A percentile compares a stretch with the other conserved stretches of the same genome.
Evolutionary conservation across 108 stramenopile genomes (phyloP).

Genomic region (Epithemia pelagica): DNA sequence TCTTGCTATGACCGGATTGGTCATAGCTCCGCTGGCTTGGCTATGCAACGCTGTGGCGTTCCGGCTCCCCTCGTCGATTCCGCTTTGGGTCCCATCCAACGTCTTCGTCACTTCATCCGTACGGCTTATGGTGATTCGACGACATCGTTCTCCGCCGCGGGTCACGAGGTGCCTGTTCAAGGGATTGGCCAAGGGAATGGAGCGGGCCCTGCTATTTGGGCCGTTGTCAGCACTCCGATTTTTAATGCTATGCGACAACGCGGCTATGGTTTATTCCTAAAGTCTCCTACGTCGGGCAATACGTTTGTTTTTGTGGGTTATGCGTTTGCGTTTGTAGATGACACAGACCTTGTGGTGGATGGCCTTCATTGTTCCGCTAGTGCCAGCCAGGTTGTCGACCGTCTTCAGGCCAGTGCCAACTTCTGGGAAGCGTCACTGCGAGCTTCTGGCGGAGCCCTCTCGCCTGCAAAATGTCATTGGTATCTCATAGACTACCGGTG

Average conservation of each 20-base stretch:
- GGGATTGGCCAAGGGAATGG: constrained; percentile 34
- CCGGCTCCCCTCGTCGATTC: not conserved
- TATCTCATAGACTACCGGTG: constrained; percentile 11
- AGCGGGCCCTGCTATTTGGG: constrained; percentile 30
- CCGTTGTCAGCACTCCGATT: constrained; percentile 16
- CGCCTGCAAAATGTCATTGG: constrained; percentile 9
- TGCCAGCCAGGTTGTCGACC: not conserved
- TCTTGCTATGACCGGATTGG: constrained; percentile 17
- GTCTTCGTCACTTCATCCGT: constrained; percentile 10
- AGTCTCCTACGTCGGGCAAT: not conserved
- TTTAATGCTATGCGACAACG: constrained; percentile 5
- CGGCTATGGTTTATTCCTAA: constrained; percentile 9
- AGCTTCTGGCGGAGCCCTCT: constrained; percentile 9
- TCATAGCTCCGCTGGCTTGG: constrained; percentile 8
- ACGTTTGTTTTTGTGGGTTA: constrained; percentile 2
- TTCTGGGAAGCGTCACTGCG: constrained; percentile 10
- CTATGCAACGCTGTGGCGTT: constrained; percentile 10
- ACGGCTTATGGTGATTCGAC: constrained; percentile 12
- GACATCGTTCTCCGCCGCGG: not conserved
- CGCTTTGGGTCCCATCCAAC: constrained; percentile 12
- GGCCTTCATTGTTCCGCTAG: not conserved
- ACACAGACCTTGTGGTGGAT: constrained; percentile 10
- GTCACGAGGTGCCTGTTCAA: constrained; percentile 4
- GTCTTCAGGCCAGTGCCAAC: constrained; percentile 1
- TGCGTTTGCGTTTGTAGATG: constrained; percentile 30